Percentiles rank a stretch among this genome's conserved stretches.
Evolutionary conservation across 2,329 filamentous ascomycete genomes (phyloP).

Genomic region (Bretziella fagacearum): DNA sequence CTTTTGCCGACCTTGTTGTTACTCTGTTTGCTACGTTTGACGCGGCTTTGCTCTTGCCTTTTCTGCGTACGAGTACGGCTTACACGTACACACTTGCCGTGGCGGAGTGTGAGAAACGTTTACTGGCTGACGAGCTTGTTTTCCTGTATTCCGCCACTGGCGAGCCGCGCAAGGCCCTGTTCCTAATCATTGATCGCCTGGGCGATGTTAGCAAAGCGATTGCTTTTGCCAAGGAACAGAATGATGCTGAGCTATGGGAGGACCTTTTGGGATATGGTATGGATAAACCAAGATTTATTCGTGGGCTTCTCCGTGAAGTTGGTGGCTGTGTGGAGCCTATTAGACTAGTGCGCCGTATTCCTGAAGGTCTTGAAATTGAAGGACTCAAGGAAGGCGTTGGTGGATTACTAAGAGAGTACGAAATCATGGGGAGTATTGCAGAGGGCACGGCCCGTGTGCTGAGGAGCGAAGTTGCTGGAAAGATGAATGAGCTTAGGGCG

Average conservation of each 20-base stretch:
- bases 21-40: conserved; percentile 76
- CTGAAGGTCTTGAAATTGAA: conserved; percentile 81
- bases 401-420: conserved; percentile 87
- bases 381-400: conserved; percentile 76
- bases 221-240: conserved; percentile 81
- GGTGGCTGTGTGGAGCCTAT: conserved; percentile 90
- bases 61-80: conserved; percentile 65
- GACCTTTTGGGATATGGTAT: conserved; percentile 90
- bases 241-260: conserved; percentile 86
- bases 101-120: conserved; percentile 60
- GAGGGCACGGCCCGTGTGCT: conserved; percentile 77
- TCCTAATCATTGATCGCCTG: conserved; percentile 85
- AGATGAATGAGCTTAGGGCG: conserved; percentile 62
- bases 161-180: conserved; percentile 78
- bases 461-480: conserved; percentile 67
- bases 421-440: conserved; percentile 85
- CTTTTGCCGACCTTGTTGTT: conserved; percentile 74
- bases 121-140: conserved; percentile 84
- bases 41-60: conserved; percentile 64
- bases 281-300: conserved; percentile 93
- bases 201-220: conserved; percentile 86
- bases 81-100: conserved; percentile 76
- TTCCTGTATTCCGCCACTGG: conserved; percentile 91
- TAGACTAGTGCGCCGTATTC: conserved; percentile 73
- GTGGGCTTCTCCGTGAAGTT: conserved; percentile 78